Percentiles rank a stretch among this genome's conserved stretches.
Evolutionary conservation across 2,329 filamentous ascomycete species (phyloP).

Genomic region (Fusarium coicis): DNA sequence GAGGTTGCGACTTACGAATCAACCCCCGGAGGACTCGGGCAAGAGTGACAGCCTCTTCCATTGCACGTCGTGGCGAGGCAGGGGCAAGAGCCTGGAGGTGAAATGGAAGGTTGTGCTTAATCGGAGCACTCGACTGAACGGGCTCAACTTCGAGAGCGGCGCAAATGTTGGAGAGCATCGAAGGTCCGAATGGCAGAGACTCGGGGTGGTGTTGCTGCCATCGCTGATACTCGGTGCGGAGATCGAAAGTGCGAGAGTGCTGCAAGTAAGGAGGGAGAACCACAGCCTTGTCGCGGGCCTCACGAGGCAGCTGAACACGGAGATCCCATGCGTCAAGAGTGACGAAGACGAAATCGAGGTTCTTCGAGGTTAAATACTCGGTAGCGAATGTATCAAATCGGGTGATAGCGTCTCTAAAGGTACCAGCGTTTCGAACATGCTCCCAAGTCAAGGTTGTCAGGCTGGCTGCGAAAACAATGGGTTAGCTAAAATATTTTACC

Average conservation of each 20-base stretch:
- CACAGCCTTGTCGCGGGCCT: conserved; percentile 97
- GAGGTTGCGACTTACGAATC: conserved; percentile 94
- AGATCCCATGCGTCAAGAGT: conserved; percentile 99
- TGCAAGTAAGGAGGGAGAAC: conserved; percentile 96
- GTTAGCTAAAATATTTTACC: conserved; percentile 31
- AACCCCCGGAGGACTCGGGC: conserved; percentile 91
- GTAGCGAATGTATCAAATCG: conserved; percentile 94
- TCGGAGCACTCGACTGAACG: conserved; percentile 95
- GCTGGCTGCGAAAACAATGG: conserved; percentile 72
- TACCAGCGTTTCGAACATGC: conserved; percentile 96
- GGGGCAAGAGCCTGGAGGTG: conserved; percentile 96
- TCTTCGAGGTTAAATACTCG: conserved; percentile 89
- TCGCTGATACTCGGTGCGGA: conserved; percentile 96
- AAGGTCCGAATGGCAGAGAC: conserved; percentile 94
- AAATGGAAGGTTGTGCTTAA: conserved; percentile 98
- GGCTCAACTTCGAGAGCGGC: conserved; percentile 98
- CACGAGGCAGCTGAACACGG: conserved; percentile 94
- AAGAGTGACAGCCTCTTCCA: conserved; percentile 97
- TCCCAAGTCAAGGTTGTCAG: conserved; percentile 99
- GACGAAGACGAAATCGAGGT: conserved; percentile 97
- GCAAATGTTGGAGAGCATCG: conserved; percentile 96
- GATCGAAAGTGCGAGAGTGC: conserved; percentile 96
- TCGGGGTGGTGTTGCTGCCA: conserved; percentile 99
- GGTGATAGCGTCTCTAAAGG: conserved; percentile 95
- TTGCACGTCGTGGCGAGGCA: conserved; percentile 92